Percentiles rank a stretch among this genome's conserved stretches.
Evolutionary conservation across 1,284 basidiomycete genomes (phyloP).

Genomic region (Ceratobasidium sp.): DNA sequence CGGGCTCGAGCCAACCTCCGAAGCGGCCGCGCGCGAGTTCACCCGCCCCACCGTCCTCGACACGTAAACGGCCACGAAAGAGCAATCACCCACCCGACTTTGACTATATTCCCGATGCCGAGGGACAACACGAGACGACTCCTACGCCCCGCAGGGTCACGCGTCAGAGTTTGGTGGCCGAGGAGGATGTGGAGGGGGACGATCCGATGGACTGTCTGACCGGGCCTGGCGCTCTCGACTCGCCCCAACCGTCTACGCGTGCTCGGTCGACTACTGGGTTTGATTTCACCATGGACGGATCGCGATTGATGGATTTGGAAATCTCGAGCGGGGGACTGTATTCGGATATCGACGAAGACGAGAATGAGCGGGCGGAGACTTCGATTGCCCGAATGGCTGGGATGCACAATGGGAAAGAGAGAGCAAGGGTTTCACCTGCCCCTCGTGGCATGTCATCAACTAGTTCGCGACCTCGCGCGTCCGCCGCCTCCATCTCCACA

Average conservation of each 20-base stretch:
- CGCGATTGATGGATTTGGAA: constrained; percentile 6
- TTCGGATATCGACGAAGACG: constrained; percentile 26
- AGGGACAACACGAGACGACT: neutral
- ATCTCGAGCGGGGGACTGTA: constrained; percentile 38
- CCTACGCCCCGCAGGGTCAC: neutral
- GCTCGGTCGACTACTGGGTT: constrained; percentile 25
- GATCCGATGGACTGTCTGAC: constrained; percentile 32
- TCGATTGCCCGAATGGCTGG: constrained; percentile 10
- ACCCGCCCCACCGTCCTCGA: neutral
- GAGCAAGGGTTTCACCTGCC: neutral
- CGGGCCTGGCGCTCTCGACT: constrained; percentile 5
- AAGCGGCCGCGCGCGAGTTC: constrained; percentile 18
- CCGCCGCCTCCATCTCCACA: neutral
- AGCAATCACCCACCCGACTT: constrained; percentile 15
- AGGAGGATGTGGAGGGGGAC: constrained; percentile 6
- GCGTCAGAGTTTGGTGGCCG: neutral
- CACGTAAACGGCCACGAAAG: constrained; percentile 22
- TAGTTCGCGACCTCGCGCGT: neutral
- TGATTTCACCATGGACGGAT: constrained; percentile 5
- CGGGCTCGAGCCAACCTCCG: neutral
- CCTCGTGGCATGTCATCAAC: neutral
- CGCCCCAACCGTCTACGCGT: constrained; percentile 1
- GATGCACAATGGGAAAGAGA: neutral
- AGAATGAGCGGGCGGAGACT: constrained; percentile 4
- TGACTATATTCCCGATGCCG: neutral